Evolutionary conservation across 495 filamentous ascomycete species (phyloP).

Genomic region (Aspergillus taichungensis): DNA sequence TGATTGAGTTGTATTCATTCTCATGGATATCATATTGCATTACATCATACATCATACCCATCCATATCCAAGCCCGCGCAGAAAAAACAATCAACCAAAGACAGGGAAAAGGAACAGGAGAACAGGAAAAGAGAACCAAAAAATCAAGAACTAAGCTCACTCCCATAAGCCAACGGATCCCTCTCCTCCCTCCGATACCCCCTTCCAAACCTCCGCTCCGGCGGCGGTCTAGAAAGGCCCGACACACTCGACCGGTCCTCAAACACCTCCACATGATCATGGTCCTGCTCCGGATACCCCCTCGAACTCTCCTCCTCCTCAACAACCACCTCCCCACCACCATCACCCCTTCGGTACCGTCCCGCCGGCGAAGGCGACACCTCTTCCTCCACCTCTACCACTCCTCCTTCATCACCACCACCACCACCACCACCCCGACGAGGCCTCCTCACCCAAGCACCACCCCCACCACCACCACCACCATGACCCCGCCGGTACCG

Average conservation of each 20-base stretch:
- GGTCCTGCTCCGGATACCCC: neutral
- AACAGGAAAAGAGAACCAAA: conserved; percentile 13
- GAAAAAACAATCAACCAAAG: conserved; percentile 12
- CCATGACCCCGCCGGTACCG: neutral
- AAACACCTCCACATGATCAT: conserved; percentile 19
- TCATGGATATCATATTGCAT: neutral
- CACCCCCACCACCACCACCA: conserved; percentile 10
- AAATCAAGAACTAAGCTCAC: conserved; percentile 19
- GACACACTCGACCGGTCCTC: conserved; percentile 21
- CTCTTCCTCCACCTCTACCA: conserved; percentile 18
- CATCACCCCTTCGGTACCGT: conserved; percentile 18
- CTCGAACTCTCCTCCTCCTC: conserved; percentile 21
- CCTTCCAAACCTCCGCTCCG: neutral
- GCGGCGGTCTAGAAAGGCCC: neutral
- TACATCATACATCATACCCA: neutral
- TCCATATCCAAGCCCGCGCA: neutral
- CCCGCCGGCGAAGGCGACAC: conserved; percentile 6
- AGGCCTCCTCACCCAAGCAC: neutral
- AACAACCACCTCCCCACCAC: conserved; percentile 23
- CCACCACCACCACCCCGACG: neutral
- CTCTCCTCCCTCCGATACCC: conserved; percentile 12
- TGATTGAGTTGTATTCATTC: neutral
- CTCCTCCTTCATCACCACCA: conserved; percentile 3
- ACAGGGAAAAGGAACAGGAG: conserved; percentile 11
- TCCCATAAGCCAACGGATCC: conserved; percentile 17